Percentiles rank a stretch among this genome's conserved stretches.
phyloP scores from a whole-genome alignment of 306 rosid species.

The Alnus rubra region DNA sequence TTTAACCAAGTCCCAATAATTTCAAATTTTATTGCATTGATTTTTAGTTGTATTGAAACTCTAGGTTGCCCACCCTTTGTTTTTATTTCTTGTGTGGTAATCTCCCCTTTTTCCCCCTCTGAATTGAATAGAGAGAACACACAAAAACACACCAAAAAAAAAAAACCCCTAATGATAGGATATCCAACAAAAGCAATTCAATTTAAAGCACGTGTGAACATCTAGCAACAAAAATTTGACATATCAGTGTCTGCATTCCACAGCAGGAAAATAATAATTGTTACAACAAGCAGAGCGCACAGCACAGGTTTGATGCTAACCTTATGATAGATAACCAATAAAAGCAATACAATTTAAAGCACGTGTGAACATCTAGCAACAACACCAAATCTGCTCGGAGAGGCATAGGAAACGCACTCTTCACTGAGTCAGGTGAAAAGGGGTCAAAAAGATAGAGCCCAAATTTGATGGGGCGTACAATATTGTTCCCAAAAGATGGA shows the following conservation, averaged over 20 bases:
- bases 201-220: conserved; percentile 3
- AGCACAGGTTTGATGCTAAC: background rate
- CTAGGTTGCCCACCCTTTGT: no score
- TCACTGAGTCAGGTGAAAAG: conserved; percentile 40
- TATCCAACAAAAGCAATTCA: background rate
- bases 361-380: conserved; percentile 7
- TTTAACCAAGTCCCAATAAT: no score
- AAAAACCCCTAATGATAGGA: background rate
- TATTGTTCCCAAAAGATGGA: conserved; percentile 40
- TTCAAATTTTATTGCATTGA: no score
- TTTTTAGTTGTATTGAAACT: no score
- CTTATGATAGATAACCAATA: background rate
- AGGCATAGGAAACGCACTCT: conserved; percentile 52
- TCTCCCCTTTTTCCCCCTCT: no score
- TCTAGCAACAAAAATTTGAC: conserved; percentile 25
- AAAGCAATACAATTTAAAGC: conserved; percentile 4
- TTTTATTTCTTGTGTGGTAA: no score
- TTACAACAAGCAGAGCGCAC: conserved; percentile 19
- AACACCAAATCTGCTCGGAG: conserved; percentile 50
- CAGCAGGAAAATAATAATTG: conserved; percentile 15
- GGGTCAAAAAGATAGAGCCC: conserved; percentile 24
- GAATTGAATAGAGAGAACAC: no score
- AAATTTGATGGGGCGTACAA: conserved; percentile 29
- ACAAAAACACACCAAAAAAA: no score
- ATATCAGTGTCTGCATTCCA: background rate